Percentiles rank a stretch among this genome's conserved stretches.
Evolutionary conservation across 2,329 filamentous ascomycete species (phyloP).

Genomic region (Zymoseptoria crescenta): DNA sequence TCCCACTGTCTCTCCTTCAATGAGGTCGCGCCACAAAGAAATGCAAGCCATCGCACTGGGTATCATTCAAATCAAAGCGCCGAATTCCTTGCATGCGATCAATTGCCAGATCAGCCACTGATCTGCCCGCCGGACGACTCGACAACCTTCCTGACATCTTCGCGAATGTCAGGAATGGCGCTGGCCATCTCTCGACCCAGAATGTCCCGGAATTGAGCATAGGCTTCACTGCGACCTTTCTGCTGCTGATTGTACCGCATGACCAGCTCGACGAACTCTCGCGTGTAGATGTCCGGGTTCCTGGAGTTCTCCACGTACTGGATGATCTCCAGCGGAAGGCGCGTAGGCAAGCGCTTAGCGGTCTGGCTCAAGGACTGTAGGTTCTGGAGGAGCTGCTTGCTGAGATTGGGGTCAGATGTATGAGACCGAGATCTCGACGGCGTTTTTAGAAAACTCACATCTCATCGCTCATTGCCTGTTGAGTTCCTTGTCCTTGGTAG

Average conservation of each 20-base stretch:
- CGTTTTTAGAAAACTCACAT: conserved; percentile 35
- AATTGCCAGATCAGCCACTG: not conserved
- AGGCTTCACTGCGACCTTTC: conserved; percentile 54
- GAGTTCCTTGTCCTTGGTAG: conserved; percentile 50
- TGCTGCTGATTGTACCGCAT: conserved; percentile 56
- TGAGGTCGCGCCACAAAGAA: not conserved
- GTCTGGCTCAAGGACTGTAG: conserved; percentile 46
- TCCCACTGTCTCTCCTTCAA: not conserved
- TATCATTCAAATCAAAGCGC: not conserved
- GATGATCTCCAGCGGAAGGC: conserved; percentile 55
- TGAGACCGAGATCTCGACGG: conserved; percentile 7
- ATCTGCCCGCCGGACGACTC: conserved; percentile 35
- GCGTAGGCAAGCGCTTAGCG: conserved; percentile 43
- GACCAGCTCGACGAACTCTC: conserved; percentile 57
- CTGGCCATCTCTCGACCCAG: conserved; percentile 51
- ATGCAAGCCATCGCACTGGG: not conserved
- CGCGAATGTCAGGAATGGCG: conserved; percentile 48
- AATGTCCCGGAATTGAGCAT: conserved; percentile 50
- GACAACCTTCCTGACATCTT: conserved; percentile 47
- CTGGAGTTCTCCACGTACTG: conserved; percentile 56
- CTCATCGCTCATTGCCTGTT: conserved; percentile 50
- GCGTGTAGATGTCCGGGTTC: conserved; percentile 60
- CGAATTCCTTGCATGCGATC: not conserved
- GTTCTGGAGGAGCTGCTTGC: conserved; percentile 43
- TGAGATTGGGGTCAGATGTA: conserved; percentile 26